phyloP scores from a whole-genome alignment of 75 land plant species.

The Pinus tabuliformis region DNA sequence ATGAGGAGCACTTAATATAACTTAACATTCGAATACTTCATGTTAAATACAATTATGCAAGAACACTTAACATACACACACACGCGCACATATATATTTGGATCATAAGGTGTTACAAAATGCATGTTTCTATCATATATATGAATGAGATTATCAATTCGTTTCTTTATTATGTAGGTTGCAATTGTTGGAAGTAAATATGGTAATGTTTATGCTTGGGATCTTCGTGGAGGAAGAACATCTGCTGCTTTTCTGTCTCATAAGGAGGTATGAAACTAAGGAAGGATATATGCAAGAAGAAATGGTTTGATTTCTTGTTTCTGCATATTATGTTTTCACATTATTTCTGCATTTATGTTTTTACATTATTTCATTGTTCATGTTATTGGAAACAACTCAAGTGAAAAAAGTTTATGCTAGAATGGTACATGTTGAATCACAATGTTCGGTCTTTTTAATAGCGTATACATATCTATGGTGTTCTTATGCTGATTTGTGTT shows the following conservation, averaged over 20 bases:
- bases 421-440: too few relatives aligned
- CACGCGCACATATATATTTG: neutral
- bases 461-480: too few relatives aligned
- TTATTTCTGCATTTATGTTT: too few relatives aligned
- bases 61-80: neutral
- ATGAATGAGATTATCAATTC: neutral
- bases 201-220: conserved; percentile 69
- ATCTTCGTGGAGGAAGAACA: conserved; percentile 77
- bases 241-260: conserved; percentile 57
- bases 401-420: too few relatives aligned
- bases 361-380: too few relatives aligned
- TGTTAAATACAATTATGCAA: too few relatives aligned
- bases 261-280: conserved; percentile 38
- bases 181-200: conserved; percentile 57
- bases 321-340: neutral
- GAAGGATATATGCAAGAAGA: neutral
- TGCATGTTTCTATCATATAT: neutral
- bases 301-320: neutral
- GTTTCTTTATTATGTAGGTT: conserved; percentile 25
- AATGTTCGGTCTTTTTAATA: too few relatives aligned
- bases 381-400: too few relatives aligned
- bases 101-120: neutral
- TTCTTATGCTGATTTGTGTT: too few relatives aligned
- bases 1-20: too few relatives aligned
- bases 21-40: too few relatives aligned